These are phyloP conservation scores for Debaryomyces sp. DNA, from an alignment of 1,139 yeast species.

Conservation along the genomic window DNA sequence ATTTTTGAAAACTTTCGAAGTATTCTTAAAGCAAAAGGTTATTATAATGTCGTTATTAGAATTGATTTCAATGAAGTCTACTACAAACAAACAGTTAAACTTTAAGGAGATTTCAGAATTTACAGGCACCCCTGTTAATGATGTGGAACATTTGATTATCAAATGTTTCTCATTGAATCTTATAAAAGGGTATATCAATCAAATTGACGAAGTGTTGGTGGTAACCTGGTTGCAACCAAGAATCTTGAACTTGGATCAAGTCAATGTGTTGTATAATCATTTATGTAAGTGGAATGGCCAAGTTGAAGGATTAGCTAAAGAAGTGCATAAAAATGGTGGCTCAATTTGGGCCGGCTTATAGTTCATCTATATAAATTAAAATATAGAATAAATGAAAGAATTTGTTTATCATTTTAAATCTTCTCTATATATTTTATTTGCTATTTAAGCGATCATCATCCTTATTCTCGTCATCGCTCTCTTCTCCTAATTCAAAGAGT, in stretches of 20 bases:
- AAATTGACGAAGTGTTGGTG: constrained; percentile 74
- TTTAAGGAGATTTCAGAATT: constrained; percentile 72
- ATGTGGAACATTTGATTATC: constrained; percentile 89
- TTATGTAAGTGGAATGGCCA: constrained; percentile 76
- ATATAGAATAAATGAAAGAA: constrained; percentile 5
- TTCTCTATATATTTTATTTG: constrained; percentile 8
- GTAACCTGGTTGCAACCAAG: constrained; percentile 97
- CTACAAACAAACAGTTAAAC: constrained; percentile 70
- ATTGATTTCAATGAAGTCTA: constrained; percentile 76
- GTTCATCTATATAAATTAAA: constrained; percentile 2
- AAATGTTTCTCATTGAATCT: constrained; percentile 85
- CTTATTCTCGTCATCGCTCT: constrained; percentile 32
- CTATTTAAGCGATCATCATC: constrained; percentile 34
- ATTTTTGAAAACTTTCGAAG: constrained; percentile 58
- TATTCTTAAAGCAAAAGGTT: constrained; percentile 84
- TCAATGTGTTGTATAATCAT: constrained; percentile 71
- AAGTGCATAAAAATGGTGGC: constrained; percentile 41
- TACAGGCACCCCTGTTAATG: constrained; percentile 70
- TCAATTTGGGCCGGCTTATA: constrained; percentile 42
- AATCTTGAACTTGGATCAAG: constrained; percentile 80
- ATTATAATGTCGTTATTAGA: constrained; percentile 91
- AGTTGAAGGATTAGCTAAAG: constrained; percentile 64
- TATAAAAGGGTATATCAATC: constrained; percentile 85
- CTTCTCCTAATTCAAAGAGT: constrained; percentile 43
- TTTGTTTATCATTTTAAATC: neutral